Conservation (phyloP, 805 yeast genomes). For the Metschnikowia gruessii region DNA sequence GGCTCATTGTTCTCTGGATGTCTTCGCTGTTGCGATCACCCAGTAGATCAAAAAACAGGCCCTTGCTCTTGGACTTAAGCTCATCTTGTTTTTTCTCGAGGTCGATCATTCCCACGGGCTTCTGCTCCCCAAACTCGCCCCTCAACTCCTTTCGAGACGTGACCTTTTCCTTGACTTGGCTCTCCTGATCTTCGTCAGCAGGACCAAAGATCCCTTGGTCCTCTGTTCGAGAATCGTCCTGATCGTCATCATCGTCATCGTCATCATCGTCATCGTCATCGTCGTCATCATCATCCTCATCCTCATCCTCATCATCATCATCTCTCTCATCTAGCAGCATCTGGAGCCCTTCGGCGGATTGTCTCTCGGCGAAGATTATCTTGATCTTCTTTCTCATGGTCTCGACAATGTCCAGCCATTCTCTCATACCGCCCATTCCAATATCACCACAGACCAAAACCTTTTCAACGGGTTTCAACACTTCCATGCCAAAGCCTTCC, state of each 20-base stretch:
- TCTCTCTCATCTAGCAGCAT: conserved; percentile 17
- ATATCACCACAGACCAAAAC: conserved; percentile 48
- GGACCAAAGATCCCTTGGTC: conserved; percentile 8
- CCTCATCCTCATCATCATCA: conserved; percentile 28
- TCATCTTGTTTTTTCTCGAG: conserved; percentile 5
- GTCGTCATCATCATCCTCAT: conserved; percentile 35
- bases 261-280: conserved; percentile 34
- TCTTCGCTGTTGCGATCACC: conserved; percentile 8
- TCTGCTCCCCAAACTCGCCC: neutral
- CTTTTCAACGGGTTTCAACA: conserved; percentile 46
- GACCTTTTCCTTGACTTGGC: neutral
- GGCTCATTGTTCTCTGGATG: conserved; percentile 15
- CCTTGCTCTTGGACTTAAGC: conserved; percentile 2
- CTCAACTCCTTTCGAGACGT: neutral
- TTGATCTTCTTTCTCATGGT: conserved; percentile 36
- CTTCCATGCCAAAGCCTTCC: conserved; percentile 42
- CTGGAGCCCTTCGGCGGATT: conserved; percentile 8
- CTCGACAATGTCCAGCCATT: conserved; percentile 46
- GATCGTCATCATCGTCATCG: conserved; percentile 37
- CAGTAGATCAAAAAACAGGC: neutral
- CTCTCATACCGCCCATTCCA: conserved; percentile 51
- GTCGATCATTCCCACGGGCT: neutral
- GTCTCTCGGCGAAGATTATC: conserved; percentile 27
- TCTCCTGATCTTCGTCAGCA: conserved; percentile 1
- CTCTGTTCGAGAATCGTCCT: conserved; percentile 16